Base-by-base conservation (phyloP, 306 rosid species). In the Ziziphus jujuba region DNA sequence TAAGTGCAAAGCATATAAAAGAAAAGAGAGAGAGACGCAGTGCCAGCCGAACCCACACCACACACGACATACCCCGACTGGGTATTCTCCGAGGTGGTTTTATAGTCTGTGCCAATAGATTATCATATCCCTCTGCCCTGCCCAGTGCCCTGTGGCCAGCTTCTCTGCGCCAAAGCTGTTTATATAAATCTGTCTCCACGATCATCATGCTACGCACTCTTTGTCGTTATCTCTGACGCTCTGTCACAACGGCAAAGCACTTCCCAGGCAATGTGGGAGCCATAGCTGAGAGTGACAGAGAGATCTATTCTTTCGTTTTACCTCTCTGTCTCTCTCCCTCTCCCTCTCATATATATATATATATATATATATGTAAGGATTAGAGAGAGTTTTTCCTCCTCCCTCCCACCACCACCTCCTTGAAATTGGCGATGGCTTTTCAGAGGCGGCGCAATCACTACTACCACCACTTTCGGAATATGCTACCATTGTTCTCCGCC, bases 401-500 rank as follows among this genome's bases (percentile, higher is more conserved):
- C 33, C 33, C 4, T 4, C 33, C 33, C 33, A 28, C 33, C 3
- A 28, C 33, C 33, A 28, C 33, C 33, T 2, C 33, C 33, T 28
- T 28, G 33, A 28, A 28, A 28, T 28, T 52, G 63, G 51, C 25
- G 36, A 84, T 84, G 99, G 92, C 89, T 28, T 53, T 66, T 72
- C 97, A 79, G 54, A 90, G 99, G 80, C 99, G 99, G 80, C 99
- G 99, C 65, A 67, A 79, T 75, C 81, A 87, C 79, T 75, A 79
- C 80, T 74, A 75, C 61, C 86, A 86, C 69, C 85, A 96, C 10
- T 81, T 83, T 69, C 85, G 91, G 24, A 71, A 43, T 5, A 22
- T 85, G 69, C 61, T 88, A 74, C 99, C 96, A 50, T 50, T 84
- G 55, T 56, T 95, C 47, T 87, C 96, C 9, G 78, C 87, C 82